Percentiles rank a stretch among this genome's conserved stretches.
phyloP scores from a whole-genome alignment of 148 eudicot species.

The Silene latifolia region DNA sequence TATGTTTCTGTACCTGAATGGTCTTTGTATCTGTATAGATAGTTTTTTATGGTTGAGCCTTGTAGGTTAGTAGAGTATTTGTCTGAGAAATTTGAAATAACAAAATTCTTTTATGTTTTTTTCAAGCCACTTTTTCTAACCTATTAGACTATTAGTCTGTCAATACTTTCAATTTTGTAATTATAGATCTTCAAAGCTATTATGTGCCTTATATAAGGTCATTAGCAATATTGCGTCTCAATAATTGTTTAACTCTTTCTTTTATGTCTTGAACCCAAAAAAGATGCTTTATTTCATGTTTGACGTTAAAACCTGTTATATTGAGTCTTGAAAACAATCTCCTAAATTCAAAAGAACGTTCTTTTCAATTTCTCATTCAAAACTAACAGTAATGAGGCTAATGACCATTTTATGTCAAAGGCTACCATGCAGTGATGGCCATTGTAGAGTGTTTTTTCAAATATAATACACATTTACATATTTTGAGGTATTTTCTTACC shows the following conservation, averaged over 20 bases:
- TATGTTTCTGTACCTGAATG: no score
- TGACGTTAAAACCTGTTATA: background rate
- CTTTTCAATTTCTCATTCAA: background rate
- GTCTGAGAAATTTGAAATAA: background rate
- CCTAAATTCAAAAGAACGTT: background rate
- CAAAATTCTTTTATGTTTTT: background rate
- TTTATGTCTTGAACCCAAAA: background rate
- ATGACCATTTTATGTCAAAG: background rate
- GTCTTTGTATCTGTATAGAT: no score
- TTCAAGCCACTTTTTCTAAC: no score
- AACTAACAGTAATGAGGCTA: no score
- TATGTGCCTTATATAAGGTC: no score
- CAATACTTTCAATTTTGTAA: no score
- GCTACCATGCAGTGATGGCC: background rate
- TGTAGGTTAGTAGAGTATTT: background rate
- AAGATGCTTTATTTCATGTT: background rate
- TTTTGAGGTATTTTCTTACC: background rate
- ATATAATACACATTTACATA: background rate
- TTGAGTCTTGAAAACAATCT: background rate
- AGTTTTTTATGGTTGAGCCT: no score
- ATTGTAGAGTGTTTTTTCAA: background rate
- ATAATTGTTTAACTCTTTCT: background rate
- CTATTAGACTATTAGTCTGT: no score
- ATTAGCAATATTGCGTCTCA: no score
- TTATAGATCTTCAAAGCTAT: no score